phyloP scores from a whole-genome alignment of 306 rosid species.

The cucumber (Cucumis sativus) region DNA sequence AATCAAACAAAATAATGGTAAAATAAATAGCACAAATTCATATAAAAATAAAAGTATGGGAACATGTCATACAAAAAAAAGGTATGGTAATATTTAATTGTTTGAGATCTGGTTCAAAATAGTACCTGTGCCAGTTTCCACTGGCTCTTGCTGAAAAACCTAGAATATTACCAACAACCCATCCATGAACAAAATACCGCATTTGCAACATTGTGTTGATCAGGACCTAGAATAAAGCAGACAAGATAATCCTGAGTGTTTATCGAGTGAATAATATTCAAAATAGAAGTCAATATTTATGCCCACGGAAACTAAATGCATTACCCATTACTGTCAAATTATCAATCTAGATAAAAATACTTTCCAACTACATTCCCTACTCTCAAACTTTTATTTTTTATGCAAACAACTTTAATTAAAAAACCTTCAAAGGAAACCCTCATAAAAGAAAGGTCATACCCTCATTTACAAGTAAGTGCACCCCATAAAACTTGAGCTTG shows the following conservation, averaged over 20 bases:
- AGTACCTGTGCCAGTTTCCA: constrained; percentile 90
- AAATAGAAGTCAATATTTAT: constrained; percentile 7
- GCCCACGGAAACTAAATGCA: constrained; percentile 2
- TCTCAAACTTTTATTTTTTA: too few species aligned
- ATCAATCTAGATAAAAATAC: neutral
- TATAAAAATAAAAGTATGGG: neutral
- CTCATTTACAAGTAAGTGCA: too few species aligned
- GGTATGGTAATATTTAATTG: constrained; percentile 8
- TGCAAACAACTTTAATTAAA: too few species aligned
- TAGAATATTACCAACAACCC: constrained; percentile 96
- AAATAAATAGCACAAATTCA: neutral
- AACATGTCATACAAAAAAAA: neutral
- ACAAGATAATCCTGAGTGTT: neutral
- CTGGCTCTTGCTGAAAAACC: constrained; percentile 96
- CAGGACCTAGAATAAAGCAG: constrained; percentile 48
- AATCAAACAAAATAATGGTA: neutral
- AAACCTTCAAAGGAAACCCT: too few species aligned
- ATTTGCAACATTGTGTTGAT: constrained; percentile 85
- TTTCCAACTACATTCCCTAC: neutral
- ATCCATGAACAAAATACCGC: constrained; percentile 98
- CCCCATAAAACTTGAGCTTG: neutral
- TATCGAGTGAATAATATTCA: neutral
- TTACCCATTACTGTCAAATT: neutral
- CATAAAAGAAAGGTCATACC: too few species aligned
- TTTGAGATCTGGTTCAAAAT: constrained; percentile 8